Evolutionary conservation across 2,329 filamentous ascomycete genomes (phyloP).

Genomic region (Pseudogymnoascus sp.): DNA sequence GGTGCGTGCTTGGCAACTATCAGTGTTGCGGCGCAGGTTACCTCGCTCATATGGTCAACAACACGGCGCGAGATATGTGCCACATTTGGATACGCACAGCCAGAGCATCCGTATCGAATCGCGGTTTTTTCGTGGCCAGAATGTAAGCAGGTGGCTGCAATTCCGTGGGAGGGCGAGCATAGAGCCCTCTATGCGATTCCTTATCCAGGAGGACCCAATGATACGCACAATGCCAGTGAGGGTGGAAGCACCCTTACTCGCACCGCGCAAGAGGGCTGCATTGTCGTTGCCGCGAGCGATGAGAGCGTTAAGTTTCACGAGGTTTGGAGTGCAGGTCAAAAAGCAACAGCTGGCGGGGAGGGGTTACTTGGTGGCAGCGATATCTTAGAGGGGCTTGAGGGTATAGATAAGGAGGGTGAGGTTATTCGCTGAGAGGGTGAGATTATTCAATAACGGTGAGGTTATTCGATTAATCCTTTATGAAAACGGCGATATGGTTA

Average conservation of each 20-base stretch:
- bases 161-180: constrained; percentile 74
- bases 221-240: constrained; percentile 30
- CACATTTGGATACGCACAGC: constrained; percentile 88
- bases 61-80: constrained; percentile 81
- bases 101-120: constrained; percentile 80
- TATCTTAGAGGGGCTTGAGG: constrained; percentile 75
- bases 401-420: constrained; percentile 65
- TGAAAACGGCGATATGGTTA: background rate
- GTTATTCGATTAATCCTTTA: background rate
- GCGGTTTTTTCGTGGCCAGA: constrained; percentile 93
- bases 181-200: constrained; percentile 81
- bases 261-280: constrained; percentile 64
- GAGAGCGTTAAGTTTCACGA: constrained; percentile 93
- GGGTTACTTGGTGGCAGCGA: constrained; percentile 72
- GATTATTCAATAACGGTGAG: background rate
- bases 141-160: constrained; percentile 74
- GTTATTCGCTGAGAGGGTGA: constrained; percentile 50
- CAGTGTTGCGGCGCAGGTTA: constrained; percentile 87
- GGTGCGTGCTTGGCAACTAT: constrained; percentile 83
- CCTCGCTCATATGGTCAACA: constrained; percentile 81
- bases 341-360: constrained; percentile 41
- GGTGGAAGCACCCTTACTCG: constrained; percentile 47
- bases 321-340: constrained; percentile 67
- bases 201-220: constrained; percentile 58
- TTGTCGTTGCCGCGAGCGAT: constrained; percentile 87